Evolutionary conservation across 352 stramenopile genomes (phyloP), one percentile per base, ranked within the genome.

Genomic region (Globisporangium irregulare): DNA sequence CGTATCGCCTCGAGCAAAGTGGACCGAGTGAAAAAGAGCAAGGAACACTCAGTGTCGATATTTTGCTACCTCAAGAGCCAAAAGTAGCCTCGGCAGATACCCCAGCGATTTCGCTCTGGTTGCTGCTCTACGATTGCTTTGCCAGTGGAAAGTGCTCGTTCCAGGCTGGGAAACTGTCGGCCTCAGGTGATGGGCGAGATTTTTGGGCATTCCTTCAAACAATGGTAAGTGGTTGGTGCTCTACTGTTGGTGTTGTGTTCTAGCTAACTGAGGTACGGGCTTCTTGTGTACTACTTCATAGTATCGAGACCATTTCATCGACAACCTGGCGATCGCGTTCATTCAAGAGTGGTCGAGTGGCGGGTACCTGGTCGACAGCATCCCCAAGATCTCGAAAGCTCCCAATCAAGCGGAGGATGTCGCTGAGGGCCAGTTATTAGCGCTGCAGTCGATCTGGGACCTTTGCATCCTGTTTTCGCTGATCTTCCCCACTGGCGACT

Each of bases 31-130:
- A 24, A 20, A 63, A 58, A 2, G 6, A 3, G n/a, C 50, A 27
- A 63, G 8, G 43, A 24, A 12, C 43, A 29, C 41, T 6, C 12
- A 43, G 15, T 20, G 36, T 51, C 34, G 20, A 56, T 2, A 32
- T 1, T 25, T 9, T 20, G 18, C 43, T n/a, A 43, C 29, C 20
- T 50, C 46, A 56, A 12, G 9, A 22, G 1, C 5, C 43, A 51
- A 48, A 48, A 24, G 22, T 38, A 56, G 18, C n/a, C 4, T 1
- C 41, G 1, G 43, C 43, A 24, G 43, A 51, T 12, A 59, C 46
- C 10, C 82, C 87, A 18, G 79, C 79, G 5, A 67, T 93, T 10
- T 86, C 84, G 5, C 50, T 94, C 55, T 94, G 87, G 87, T 62
- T 88, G 24, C 68, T 82, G 22, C 38, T 92, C 57, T 78, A 78